Percentiles rank a stretch among this genome's conserved stretches.
These are phyloP conservation scores for Coprinellus aureogranulatus DNA, from an alignment of 768 basidiomycete species.

Conservation along the genomic window DNA sequence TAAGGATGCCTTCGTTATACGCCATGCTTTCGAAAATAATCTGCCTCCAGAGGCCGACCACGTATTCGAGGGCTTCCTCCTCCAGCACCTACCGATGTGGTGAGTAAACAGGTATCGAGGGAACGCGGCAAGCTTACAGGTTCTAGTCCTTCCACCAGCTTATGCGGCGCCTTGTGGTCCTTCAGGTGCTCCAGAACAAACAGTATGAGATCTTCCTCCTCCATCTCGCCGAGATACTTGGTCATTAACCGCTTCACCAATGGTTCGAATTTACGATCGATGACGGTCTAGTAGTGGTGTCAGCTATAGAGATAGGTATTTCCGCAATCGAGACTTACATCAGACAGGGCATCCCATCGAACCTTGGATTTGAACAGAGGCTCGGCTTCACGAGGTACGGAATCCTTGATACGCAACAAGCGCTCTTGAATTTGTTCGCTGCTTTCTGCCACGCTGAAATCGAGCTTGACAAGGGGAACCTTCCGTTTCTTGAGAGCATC, in stretches of 20 bases:
- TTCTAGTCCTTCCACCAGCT: constrained; percentile 86
- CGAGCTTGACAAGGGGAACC: constrained; percentile 84
- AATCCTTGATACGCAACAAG: constrained; percentile 70
- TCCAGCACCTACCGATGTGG: constrained; percentile 69
- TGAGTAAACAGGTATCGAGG: not conserved
- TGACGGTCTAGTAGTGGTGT: constrained; percentile 53
- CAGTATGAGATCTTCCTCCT: constrained; percentile 92
- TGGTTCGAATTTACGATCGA: constrained; percentile 84
- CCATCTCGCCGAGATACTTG: constrained; percentile 86
- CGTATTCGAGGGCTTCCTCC: constrained; percentile 82
- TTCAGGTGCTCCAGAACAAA: constrained; percentile 91
- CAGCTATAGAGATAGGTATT: constrained; percentile 16
- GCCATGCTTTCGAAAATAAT: constrained; percentile 95
- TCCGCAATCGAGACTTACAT: constrained; percentile 50
- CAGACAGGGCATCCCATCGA: constrained; percentile 87
- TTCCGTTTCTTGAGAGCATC: constrained; percentile 81
- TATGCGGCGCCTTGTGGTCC: constrained; percentile 82
- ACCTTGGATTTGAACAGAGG: constrained; percentile 80
- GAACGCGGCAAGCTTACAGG: constrained; percentile 58
- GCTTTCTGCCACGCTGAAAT: constrained; percentile 80
- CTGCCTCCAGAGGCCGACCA: constrained; percentile 83
- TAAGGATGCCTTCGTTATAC: constrained; percentile 84
- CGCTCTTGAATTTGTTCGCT: constrained; percentile 77
- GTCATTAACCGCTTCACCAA: constrained; percentile 80
- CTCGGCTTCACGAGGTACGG: constrained; percentile 77